Conservation (phyloP, 768 basidiomycete genomes). For the Trametes punicea region DNA sequence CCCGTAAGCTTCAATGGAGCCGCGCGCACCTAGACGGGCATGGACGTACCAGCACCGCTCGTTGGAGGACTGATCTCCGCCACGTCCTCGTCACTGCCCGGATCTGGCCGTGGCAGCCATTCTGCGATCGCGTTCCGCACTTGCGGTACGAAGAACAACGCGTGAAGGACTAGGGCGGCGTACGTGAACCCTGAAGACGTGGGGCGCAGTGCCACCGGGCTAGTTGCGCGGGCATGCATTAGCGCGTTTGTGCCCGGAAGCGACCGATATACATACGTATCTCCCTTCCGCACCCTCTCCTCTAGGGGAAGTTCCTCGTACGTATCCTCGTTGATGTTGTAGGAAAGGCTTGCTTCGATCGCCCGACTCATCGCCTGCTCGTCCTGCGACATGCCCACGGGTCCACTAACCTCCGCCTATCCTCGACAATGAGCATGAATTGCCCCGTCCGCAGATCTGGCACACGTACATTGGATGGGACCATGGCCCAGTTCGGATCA, state of each 20-base stretch:
- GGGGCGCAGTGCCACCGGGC: slow-evolving; percentile 71
- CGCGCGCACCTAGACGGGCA: slow-evolving; percentile 11
- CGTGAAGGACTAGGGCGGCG: slow-evolving; percentile 62
- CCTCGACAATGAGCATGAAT: slow-evolving; percentile 11
- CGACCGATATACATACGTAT: slow-evolving; percentile 50
- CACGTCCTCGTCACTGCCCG: slow-evolving; percentile 10
- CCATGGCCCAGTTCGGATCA: slow-evolving; percentile 67
- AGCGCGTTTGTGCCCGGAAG: too few relatives aligned
- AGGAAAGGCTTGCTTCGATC: slow-evolving; percentile 65
- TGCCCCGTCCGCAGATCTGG: neutral
- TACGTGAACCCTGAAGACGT: slow-evolving; percentile 49
- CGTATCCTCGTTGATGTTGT: slow-evolving; percentile 40
- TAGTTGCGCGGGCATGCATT: too few relatives aligned
- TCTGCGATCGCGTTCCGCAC: slow-evolving; percentile 44
- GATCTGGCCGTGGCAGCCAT: slow-evolving; percentile 33
- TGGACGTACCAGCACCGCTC: slow-evolving; percentile 34
- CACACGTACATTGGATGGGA: slow-evolving; percentile 56
- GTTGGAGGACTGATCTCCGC: slow-evolving; percentile 28
- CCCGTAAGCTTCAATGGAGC: neutral
- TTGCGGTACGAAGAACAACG: slow-evolving; percentile 69
- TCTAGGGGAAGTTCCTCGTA: slow-evolving; percentile 51
- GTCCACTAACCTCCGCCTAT: slow-evolving; percentile 34
- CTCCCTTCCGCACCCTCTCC: slow-evolving; percentile 51
- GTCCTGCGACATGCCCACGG: slow-evolving; percentile 42
- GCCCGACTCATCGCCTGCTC: slow-evolving; percentile 64